Evolutionary conservation across 805 yeast species (phyloP), one percentile per base, ranked within the genome.

Genomic region (Kuraishia borneana): DNA sequence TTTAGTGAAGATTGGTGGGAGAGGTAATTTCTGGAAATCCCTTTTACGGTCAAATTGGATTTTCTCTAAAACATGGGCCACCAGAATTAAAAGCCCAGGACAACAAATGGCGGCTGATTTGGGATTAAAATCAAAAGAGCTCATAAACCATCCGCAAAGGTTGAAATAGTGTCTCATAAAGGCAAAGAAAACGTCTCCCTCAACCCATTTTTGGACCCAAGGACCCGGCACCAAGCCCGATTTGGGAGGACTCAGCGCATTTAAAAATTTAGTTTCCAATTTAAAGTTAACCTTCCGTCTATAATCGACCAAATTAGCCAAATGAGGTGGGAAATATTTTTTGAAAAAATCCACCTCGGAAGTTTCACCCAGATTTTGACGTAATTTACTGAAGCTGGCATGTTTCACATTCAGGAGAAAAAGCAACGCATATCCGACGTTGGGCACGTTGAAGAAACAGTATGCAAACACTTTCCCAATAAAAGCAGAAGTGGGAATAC

Each of bases 401-500:
- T 70, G 68, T 47, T 73, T 73, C 30, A 75, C 69, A 44, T 71
- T 73, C 28, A 77, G 53, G 16, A 76, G 47, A 41, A 77, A 77
- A 30, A 75, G 47, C 26, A 77, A 49, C 2, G 79, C 77, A 33
- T 63, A 63, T 13, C 80, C 70, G 4, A 78, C 67, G 19, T 68
- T 62, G 0, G 76, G 74, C 3, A 77, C 53, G 39, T 63, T 56
- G 48, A 70, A 68, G 41, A 66, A 81, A 3, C 74, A 58, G 46
- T 74, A 72, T 1, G 87, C 87, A 49, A 81, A 68, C 3, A 76
- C 67, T 45, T 81, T 80, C 5, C 89, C 89, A 9, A 74, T 59
- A 43, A 80, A 78, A 3, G 85, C 84, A 17, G 73, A 62, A 16
- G 70, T 53, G 5, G 79, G 62, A n/a, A 74, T 51, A 0, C 83